phyloP scores from a whole-genome alignment of 2,329 filamentous ascomycete species.

The Microdochium bolleyi region DNA sequence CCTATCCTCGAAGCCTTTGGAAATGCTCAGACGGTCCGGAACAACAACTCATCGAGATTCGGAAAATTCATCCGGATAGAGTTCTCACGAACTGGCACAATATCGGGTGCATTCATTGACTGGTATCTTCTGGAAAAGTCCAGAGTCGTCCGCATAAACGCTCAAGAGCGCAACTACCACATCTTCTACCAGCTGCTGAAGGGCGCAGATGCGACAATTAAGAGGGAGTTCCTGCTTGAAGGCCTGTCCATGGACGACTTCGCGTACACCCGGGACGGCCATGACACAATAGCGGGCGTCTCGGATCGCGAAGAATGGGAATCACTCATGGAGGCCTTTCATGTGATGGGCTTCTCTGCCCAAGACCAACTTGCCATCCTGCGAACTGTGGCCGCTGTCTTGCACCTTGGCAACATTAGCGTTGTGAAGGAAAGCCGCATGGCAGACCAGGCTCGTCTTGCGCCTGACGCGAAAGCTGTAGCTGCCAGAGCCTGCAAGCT shows the following conservation, averaged over 20 bases:
- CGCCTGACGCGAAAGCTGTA: constrained; percentile 65
- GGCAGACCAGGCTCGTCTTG: constrained; percentile 81
- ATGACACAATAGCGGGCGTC: constrained; percentile 83
- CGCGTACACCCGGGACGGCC: constrained; percentile 82
- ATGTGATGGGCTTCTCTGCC: constrained; percentile 86
- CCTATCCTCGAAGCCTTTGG: constrained; percentile 97
- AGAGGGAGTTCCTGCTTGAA: constrained; percentile 68
- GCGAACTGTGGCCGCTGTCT: constrained; percentile 78
- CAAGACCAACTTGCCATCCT: constrained; percentile 78
- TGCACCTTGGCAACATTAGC: constrained; percentile 87
- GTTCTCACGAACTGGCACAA: constrained; percentile 80
- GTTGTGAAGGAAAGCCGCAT: constrained; percentile 87
- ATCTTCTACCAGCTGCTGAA: constrained; percentile 93
- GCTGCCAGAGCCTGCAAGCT: constrained; percentile 75
- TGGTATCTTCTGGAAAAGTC: constrained; percentile 99
- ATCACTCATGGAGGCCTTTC: constrained; percentile 81
- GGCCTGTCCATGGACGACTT: constrained; percentile 78
- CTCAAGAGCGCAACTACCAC: constrained; percentile 91
- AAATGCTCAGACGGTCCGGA: constrained; percentile 94
- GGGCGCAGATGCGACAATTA: constrained; percentile 68
- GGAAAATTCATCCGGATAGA: constrained; percentile 99
- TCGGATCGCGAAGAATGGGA: constrained; percentile 91
- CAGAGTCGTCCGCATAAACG: constrained; percentile 83
- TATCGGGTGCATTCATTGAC: constrained; percentile 93
- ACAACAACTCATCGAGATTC: constrained; percentile 97